These are phyloP conservation scores for Acer negundo DNA, from an alignment of 345 rosid species.

Conservation along the genomic window DNA sequence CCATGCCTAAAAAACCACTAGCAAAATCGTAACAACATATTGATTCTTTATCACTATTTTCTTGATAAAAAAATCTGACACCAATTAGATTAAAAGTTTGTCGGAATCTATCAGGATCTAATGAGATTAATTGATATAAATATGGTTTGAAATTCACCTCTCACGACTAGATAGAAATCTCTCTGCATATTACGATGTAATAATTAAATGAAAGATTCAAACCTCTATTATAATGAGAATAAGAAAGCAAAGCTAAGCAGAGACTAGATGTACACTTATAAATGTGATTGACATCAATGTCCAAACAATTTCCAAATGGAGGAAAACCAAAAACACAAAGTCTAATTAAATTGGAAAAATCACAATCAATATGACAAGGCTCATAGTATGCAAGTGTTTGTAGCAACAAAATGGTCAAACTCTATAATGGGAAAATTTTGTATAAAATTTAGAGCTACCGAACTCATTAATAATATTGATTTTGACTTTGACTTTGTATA, in stretches of 20 bases:
- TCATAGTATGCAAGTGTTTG: neutral
- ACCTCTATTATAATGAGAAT: too few relatives aligned
- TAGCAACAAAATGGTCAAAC: neutral
- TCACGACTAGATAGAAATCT: too few relatives aligned
- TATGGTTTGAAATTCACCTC: too few relatives aligned
- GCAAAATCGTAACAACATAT: neutral
- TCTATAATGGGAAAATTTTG: neutral
- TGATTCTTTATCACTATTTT: too few relatives aligned
- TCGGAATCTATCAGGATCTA: too few relatives aligned
- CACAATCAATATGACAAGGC: constrained; percentile 1
- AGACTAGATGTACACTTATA: too few relatives aligned
- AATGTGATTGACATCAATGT: neutral
- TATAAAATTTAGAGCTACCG: neutral
- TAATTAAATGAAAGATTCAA: too few relatives aligned
- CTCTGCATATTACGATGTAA: too few relatives aligned
- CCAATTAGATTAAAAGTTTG: too few relatives aligned
- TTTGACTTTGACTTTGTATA: constrained; percentile 18
- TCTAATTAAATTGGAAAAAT: neutral
- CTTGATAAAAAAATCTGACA: too few relatives aligned
- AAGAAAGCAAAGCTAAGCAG: too few relatives aligned
- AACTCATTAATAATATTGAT: neutral
- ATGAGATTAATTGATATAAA: too few relatives aligned
- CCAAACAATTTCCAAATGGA: neutral
- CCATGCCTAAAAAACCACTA: neutral
- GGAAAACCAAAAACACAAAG: neutral